Percentiles rank a stretch among this genome's conserved stretches.
Conservation (phyloP, 1,284 basidiomycete species). For the Cystobasidiaceae sp. region DNA sequence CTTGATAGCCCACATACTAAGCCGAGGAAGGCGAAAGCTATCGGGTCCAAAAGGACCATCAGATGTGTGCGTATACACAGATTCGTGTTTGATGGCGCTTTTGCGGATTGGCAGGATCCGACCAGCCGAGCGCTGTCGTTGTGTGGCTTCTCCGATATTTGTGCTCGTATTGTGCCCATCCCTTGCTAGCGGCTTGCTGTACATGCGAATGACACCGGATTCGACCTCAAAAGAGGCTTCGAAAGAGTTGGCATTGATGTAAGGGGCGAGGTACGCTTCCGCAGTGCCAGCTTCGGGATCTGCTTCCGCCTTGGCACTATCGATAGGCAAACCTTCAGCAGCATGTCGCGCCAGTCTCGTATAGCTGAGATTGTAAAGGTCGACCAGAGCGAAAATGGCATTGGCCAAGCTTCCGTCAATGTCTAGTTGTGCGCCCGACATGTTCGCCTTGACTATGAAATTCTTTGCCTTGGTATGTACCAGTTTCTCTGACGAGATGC, state of each 20-base stretch:
- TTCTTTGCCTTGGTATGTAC: conserved; percentile 49
- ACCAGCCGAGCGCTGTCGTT: not conserved
- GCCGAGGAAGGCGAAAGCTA: conserved; percentile 16
- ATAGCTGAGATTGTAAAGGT: conserved; percentile 77
- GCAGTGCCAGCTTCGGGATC: conserved; percentile 48
- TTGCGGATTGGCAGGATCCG: not conserved
- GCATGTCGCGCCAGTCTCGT: conserved; percentile 63
- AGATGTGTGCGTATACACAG: not conserved
- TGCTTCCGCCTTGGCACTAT: not conserved
- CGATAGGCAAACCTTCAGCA: not conserved
- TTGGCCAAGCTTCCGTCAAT: conserved; percentile 75
- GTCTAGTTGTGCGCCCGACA: conserved; percentile 80
- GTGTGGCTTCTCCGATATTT: not conserved
- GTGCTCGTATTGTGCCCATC: too few species aligned
- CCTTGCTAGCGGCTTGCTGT: too few species aligned
- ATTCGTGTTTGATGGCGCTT: not conserved
- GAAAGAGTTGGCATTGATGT: conserved; percentile 14
- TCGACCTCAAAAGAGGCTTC: conserved; percentile 24
- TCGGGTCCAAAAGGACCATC: not conserved
- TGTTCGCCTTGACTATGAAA: conserved; percentile 64
- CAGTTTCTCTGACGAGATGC: conserved; percentile 59
- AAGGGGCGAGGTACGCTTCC: conserved; percentile 13
- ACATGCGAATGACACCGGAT: conserved; percentile 23
- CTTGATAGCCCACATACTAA: conserved; percentile 10
- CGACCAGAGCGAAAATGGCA: conserved; percentile 70